These are phyloP conservation scores for Rosa persica DNA, from an alignment of 306 rosid genomes.

Conservation along the genomic window DNA sequence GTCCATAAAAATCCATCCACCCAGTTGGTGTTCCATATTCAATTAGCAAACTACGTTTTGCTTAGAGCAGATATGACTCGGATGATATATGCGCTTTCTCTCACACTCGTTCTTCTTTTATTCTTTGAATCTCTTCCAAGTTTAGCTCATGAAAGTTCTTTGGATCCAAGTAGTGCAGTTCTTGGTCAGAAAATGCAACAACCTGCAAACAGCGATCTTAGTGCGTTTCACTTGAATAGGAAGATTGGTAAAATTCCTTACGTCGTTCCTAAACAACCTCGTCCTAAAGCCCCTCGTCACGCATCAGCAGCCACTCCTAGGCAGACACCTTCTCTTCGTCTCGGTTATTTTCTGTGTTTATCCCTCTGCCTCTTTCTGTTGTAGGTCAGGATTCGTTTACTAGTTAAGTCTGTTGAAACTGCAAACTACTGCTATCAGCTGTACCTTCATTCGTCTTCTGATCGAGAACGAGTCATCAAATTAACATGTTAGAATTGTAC, in stretches of 20 bases:
- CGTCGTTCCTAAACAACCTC: not conserved
- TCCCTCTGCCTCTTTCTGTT: slow-evolving; percentile 9
- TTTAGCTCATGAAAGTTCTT: slow-evolving; percentile 17
- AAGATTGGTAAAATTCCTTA: slow-evolving; percentile 1
- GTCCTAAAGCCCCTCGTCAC: not conserved
- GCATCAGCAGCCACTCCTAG: slow-evolving; percentile 21
- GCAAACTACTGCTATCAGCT: not conserved
- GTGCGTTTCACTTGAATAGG: not conserved
- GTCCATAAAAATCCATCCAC: not conserved
- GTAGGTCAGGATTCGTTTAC: not conserved
- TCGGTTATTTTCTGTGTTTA: slow-evolving; percentile 5
- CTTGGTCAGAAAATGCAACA: not conserved
- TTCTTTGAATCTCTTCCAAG: slow-evolving; percentile 21
- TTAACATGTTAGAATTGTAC: not conserved
- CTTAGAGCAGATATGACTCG: not conserved
- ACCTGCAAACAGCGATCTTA: not conserved
- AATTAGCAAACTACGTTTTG: not conserved
- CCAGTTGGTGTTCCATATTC: not conserved
- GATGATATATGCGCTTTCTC: slow-evolving; percentile 11
- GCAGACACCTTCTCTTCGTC: slow-evolving; percentile 6
- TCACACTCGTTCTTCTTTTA: slow-evolving; percentile 16
- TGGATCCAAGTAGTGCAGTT: not conserved
- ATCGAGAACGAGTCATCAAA: not conserved
- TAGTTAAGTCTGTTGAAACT: not conserved
- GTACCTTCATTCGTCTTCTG: not conserved